Conservation (phyloP, 2,329 filamentous ascomycete genomes). For the Hymenoscyphus fraxineus region DNA sequence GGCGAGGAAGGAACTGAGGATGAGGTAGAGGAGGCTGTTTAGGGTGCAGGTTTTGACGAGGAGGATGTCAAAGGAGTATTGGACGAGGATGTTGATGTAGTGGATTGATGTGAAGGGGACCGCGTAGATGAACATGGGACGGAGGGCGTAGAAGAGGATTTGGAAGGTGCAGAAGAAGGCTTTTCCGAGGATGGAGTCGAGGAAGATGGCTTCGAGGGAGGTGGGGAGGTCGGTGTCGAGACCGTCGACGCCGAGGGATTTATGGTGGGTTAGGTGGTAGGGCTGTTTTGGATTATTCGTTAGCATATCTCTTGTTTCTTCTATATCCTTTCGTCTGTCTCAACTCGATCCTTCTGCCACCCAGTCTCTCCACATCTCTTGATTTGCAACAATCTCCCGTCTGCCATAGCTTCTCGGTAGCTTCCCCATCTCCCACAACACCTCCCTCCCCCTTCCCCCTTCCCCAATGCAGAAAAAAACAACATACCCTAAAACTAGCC, state of each 20-base stretch:
- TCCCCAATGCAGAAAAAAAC: background rate
- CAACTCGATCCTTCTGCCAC: too few species aligned
- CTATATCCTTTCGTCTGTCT: too few species aligned
- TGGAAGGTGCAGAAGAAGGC: conserved; percentile 99
- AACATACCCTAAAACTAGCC: conserved; percentile 79
- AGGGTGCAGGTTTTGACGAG: conserved; percentile 59
- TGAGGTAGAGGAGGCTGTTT: conserved; percentile 73
- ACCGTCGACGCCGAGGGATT: conserved; percentile 93
- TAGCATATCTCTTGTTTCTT: background rate
- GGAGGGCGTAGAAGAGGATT: conserved; percentile 96
- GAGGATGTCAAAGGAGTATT: conserved; percentile 72
- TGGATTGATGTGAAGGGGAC: conserved; percentile 85
- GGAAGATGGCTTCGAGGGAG: conserved; percentile 81
- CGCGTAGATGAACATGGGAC: conserved; percentile 90
- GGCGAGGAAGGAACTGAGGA: conserved; percentile 88
- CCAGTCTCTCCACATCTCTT: background rate
- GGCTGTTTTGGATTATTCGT: conserved; percentile 51
- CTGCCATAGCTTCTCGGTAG: too few species aligned
- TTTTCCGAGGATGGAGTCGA: conserved; percentile 93
- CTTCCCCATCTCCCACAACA: background rate
- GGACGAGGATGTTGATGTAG: conserved; percentile 72
- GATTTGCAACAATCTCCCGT: background rate
- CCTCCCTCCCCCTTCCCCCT: too few species aligned
- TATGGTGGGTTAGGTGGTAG: conserved; percentile 98
- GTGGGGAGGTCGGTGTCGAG: conserved; percentile 96